Conservation (phyloP, 108 stramenopile genomes). For the Fragilaria crotonensis region DNA sequence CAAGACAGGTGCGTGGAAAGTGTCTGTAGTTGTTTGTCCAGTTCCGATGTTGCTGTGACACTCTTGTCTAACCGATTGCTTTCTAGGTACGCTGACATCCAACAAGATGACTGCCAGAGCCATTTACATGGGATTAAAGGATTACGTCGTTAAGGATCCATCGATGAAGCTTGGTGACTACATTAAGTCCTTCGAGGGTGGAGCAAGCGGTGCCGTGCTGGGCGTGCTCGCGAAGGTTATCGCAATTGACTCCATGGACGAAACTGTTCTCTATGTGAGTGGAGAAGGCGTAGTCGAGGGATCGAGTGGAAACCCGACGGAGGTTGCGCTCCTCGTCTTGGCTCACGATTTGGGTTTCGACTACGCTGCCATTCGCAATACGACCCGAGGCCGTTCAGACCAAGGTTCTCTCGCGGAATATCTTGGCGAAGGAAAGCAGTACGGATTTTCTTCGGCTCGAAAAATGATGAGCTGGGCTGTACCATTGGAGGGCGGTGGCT, state of each 20-base stretch:
- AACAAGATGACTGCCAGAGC: constrained; percentile 92
- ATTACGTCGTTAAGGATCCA: constrained; percentile 53
- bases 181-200: constrained; percentile 23
- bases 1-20: constrained; percentile 64
- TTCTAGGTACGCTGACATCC: constrained; percentile 86
- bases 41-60: constrained; percentile 1
- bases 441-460: constrained; percentile 83
- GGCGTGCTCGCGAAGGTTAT: constrained; percentile 44
- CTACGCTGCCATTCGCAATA: constrained; percentile 58
- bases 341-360: constrained; percentile 53
- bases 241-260: constrained; percentile 79
- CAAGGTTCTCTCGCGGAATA: constrained; percentile 48
- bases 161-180: constrained; percentile 37
- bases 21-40: background rate
- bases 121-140: constrained; percentile 32
- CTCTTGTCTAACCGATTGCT: background rate
- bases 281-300: constrained; percentile 20
- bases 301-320: constrained; percentile 89
- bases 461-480: constrained; percentile 93
- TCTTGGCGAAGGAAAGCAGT: constrained; percentile 66
- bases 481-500: constrained; percentile 52
- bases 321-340: constrained; percentile 83
- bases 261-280: constrained; percentile 45
- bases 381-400: constrained; percentile 54
- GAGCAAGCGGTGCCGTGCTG: constrained; percentile 22